Base-by-base conservation (phyloP, 2,329 filamentous ascomycete species). In the Trichoderma arundinaceum region DNA sequence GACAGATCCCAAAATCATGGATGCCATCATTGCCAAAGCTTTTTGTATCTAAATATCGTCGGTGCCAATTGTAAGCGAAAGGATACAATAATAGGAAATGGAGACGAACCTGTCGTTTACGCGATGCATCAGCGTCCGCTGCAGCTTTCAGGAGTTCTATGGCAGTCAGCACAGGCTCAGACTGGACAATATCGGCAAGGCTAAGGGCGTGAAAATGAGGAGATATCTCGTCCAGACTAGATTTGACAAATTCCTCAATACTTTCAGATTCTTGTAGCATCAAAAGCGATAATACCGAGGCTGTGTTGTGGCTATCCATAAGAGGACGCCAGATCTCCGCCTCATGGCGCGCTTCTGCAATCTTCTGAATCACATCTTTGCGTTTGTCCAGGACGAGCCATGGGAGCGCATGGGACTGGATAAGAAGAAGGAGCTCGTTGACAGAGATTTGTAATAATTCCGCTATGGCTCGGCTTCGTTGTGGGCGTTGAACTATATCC, bases 361-460 rank as follows among this genome's bases (percentile, higher is more conserved):
- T 92, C 68, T 89, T 90, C 71, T 90, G 85, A 46, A 99, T 89
- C 15, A 96, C 85, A 66, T 96, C 92, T 65, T 84, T 84, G 71
- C 90, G 90, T 73, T 90, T 90, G 48, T 87, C 89, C 44, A 97
- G 80, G 2, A 99, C 91, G 17, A 99, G 83, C 78, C 92, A 93
- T 1, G 96, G 95, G 8, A 99, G 77, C 7, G 94, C 94, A 71
- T 95, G 87, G 13, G 87, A 84, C 75, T 97, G 93, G 8, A 94
- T 91, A 17, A 90, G 78, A 13, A 90, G 78, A 9, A 97, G 82
- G 51, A 98, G 88, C 60, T 91, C 88, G 49, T 88, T 83, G 8
- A 96, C 85, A 44, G 87, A 90, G 73, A 92, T 89, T 59, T 89
- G 88, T 43, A 97, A 82, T 35, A 98, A 78, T 69, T 96, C 92